Percentiles rank a stretch among this genome's conserved stretches.
Conservation (phyloP, 2,329 filamentous ascomycete genomes). For the Amesomyces nigricolor region DNA sequence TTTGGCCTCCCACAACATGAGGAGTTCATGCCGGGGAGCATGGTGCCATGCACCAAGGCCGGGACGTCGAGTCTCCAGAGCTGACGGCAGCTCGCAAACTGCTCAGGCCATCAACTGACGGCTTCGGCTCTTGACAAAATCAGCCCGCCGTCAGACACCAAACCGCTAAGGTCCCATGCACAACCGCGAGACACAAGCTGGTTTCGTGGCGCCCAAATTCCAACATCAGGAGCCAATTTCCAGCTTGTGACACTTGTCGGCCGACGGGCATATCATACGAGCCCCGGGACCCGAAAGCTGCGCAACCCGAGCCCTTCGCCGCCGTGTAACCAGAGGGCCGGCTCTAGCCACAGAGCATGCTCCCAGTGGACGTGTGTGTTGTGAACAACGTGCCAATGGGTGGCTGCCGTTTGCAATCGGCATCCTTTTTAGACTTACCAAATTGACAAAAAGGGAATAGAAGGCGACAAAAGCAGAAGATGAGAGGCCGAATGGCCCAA, state of each 20-base stretch:
- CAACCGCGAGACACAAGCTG: not conserved
- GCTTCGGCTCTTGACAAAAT: not conserved
- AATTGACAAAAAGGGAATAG: too few species aligned
- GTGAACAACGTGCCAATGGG: too few species aligned
- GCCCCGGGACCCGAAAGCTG: not conserved
- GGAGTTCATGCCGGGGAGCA: not conserved
- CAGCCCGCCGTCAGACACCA: not conserved
- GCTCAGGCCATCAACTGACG: not conserved
- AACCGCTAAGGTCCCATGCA: not conserved
- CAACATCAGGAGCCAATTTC: not conserved
- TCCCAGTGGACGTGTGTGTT: too few species aligned
- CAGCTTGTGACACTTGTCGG: not conserved
- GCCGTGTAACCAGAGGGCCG: not conserved
- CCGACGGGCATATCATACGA: not conserved
- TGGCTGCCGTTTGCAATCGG: too few species aligned
- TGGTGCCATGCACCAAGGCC: not conserved
- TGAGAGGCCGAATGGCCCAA: too few species aligned
- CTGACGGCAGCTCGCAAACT: not conserved
- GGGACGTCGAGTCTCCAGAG: not conserved
- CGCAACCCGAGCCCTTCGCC: not conserved
- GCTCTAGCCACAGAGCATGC: too few species aligned
- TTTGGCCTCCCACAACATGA: not conserved
- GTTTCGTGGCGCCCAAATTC: not conserved
- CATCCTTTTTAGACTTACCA: too few species aligned
- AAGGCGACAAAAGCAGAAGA: too few species aligned